A percentile compares a stretch with the other conserved stretches of the same genome.
Conservation (phyloP, 176 grass and related monocot species). For the Zea luxurians region DNA sequence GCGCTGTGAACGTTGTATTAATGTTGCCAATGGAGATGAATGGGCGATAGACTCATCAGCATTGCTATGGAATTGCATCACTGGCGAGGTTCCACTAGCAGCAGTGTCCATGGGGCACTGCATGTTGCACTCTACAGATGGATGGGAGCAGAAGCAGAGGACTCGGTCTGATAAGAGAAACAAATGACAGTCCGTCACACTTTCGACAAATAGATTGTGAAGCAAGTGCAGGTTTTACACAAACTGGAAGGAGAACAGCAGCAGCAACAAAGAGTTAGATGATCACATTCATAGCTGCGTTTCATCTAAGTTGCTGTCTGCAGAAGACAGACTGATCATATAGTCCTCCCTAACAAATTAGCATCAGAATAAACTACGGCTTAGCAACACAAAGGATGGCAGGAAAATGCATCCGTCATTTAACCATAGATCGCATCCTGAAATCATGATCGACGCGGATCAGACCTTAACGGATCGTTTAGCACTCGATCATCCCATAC, state of each 20-base stretch:
- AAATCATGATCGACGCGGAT: neutral
- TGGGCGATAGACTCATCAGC: slow-evolving; percentile 41
- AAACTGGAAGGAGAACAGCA: neutral
- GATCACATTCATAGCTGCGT: slow-evolving; percentile 1
- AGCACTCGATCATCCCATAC: slow-evolving; percentile 3
- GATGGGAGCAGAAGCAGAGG: slow-evolving; percentile 16
- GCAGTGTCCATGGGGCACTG: slow-evolving; percentile 52
- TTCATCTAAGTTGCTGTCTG: neutral
- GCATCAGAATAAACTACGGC: neutral
- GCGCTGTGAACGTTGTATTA: slow-evolving; percentile 33
- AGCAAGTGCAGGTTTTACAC: neutral
- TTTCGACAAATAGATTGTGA: neutral
- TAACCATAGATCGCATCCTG: neutral
- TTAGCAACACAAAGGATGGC: neutral
- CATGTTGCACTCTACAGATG: slow-evolving; percentile 16
- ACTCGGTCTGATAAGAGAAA: slow-evolving; percentile 22
- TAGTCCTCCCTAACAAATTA: neutral
- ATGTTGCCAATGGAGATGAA: slow-evolving; percentile 28
- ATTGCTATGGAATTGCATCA: slow-evolving; percentile 48
- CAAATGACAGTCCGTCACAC: neutral
- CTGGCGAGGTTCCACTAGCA: slow-evolving; percentile 33
- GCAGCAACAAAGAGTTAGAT: neutral
- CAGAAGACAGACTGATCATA: neutral
- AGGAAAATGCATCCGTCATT: neutral
- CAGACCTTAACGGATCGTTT: neutral